Base-by-base conservation (phyloP, 2,329 filamentous ascomycete species). In the Grosmannia serpens region DNA sequence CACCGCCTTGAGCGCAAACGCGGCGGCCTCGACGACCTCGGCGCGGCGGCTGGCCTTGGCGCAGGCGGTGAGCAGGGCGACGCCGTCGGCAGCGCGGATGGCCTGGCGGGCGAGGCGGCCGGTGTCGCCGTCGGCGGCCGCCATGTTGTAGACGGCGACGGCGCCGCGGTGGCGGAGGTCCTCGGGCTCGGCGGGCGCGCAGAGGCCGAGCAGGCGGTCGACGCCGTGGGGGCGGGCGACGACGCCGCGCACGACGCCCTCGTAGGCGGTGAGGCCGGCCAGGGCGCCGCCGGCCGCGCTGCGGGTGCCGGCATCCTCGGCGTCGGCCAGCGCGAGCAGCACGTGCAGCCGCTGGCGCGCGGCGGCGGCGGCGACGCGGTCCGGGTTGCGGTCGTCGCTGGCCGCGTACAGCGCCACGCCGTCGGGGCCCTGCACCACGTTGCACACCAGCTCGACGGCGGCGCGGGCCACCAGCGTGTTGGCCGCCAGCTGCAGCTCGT, bases 371-470 rank as follows among this genome's bases (percentile, higher is more conserved):
- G 60, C 26, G 29, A 80, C 77, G 10, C 2, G 8, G 13, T 1
- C 4, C 79, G 82, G 13, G 78, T 22, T 17, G 17, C 20, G 8
- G 17, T 44, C 20, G 3, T 44, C 80, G 59, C 88, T 86, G 0
- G 84, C 47, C 11, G 17, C 86, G 65, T 89, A 92, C 31, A 87
- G 78, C 1, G 80, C 77, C 3, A 88, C 77, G 22, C 86, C 86
- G 41, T 84, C 78, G 0, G 85, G 81, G 1, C 79, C 79, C 59
- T 87, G 85, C 68, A 89, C 87, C 20, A 99, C 78, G 67, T 99
- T 99, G 74, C 94, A 99, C 26, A 96, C 78, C 3, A 99, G 79
- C 70, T 99, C 91, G 29, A 89, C 88, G 0, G 89, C 83, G 0
- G 92, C 92, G 55, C 92, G 88, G 58, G 87, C 86, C 22, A 99